Conservation (phyloP, 768 basidiomycete species). For the Podaxis mareebaensis region DNA sequence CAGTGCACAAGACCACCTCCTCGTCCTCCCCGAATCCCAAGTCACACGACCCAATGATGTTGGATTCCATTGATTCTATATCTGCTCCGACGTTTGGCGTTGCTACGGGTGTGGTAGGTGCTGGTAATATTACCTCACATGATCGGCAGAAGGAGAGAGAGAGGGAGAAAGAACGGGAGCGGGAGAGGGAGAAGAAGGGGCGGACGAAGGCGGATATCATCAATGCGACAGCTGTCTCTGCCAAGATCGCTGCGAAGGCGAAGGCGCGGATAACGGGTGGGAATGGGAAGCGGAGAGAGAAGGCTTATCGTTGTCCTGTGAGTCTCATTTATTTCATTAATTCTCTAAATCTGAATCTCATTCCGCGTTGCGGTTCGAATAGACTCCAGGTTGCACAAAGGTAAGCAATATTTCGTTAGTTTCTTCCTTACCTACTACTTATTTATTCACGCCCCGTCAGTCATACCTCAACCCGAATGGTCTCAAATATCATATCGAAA, state of each 20-base stretch:
- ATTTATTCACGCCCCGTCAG: conserved; percentile 26
- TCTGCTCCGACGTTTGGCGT: neutral
- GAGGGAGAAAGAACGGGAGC: conserved; percentile 3
- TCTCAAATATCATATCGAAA: conserved; percentile 66
- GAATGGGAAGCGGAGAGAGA: conserved; percentile 35
- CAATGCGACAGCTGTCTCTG: conserved; percentile 16
- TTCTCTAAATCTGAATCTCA: neutral
- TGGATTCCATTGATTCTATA: conserved; percentile 5
- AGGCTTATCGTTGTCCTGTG: conserved; percentile 51
- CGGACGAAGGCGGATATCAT: conserved; percentile 13
- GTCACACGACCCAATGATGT: conserved; percentile 14
- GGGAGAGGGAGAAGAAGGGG: conserved; percentile 4
- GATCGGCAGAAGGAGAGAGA: conserved; percentile 3
- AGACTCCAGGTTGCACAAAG: conserved; percentile 55
- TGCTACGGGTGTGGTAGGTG: neutral
- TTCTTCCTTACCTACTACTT: neutral
- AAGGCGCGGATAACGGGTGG: conserved; percentile 13
- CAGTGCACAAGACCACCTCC: neutral
- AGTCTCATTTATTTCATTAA: conserved; percentile 22
- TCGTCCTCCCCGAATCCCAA: neutral
- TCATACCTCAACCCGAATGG: conserved; percentile 69
- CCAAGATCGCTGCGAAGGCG: conserved; percentile 12
- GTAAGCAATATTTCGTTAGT: conserved; percentile 28
- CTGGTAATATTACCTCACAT: conserved; percentile 5
- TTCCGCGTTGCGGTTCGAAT: conserved; percentile 9